A percentile compares a stretch with the other conserved stretches of the same genome.
phyloP scores from a whole-genome alignment of 2,329 filamentous ascomycete genomes.

The Claviceps sp. region DNA sequence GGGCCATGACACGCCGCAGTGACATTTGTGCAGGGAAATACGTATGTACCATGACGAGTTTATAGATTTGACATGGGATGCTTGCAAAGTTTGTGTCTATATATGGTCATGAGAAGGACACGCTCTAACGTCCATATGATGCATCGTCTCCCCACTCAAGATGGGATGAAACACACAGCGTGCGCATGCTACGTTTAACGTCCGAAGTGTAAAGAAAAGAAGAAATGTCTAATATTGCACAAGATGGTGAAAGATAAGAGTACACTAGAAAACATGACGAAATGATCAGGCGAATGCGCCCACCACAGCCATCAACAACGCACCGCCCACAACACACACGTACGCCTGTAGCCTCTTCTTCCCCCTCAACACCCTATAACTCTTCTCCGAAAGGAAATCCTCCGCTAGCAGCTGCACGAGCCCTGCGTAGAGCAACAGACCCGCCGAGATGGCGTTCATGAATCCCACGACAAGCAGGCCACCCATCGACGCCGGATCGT shows the following conservation, averaged over 20 bases:
- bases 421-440: slow-evolving; percentile 67
- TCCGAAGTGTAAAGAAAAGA: neutral
- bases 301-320: slow-evolving; percentile 56
- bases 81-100: too few relatives aligned
- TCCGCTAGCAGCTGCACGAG: slow-evolving; percentile 75
- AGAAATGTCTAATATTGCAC: too few relatives aligned
- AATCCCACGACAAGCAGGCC: slow-evolving; percentile 73
- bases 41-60: too few relatives aligned
- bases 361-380: slow-evolving; percentile 52
- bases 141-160: too few relatives aligned
- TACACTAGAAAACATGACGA: neutral
- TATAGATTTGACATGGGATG: too few relatives aligned
- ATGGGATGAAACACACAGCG: too few relatives aligned
- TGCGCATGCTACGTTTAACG: too few relatives aligned
- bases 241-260: neutral
- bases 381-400: slow-evolving; percentile 68
- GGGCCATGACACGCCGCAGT: too few relatives aligned
- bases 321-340: slow-evolving; percentile 47
- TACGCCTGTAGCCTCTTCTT: slow-evolving; percentile 49
- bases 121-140: too few relatives aligned
- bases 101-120: too few relatives aligned
- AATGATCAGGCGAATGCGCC: slow-evolving; percentile 52
- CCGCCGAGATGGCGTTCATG: slow-evolving; percentile 76
- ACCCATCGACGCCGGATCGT: slow-evolving; percentile 56
- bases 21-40: too few relatives aligned